Conservation (phyloP, 2,329 filamentous ascomycete species). For the Exophiala alcalophila region DNA sequence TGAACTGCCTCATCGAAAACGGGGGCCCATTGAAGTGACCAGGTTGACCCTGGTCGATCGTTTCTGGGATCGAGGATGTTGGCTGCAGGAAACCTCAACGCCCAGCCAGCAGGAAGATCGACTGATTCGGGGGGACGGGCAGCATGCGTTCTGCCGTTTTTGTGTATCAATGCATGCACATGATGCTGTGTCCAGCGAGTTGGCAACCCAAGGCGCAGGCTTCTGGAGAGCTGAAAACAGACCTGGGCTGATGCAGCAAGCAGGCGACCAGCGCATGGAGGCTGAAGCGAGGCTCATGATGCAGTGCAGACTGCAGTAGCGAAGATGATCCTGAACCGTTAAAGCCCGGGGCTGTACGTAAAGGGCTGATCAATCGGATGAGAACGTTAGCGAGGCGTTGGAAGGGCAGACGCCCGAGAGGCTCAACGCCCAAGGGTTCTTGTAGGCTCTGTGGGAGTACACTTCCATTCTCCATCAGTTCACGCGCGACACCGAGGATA, state of each 20-base stretch:
- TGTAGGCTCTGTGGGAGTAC: too few relatives aligned
- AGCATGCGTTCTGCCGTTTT: slow-evolving; percentile 6
- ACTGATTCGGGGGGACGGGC: slow-evolving; percentile 1
- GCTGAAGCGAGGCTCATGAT: background rate
- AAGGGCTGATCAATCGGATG: slow-evolving; percentile 25
- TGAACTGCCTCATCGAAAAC: slow-evolving; percentile 6
- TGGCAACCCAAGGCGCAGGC: slow-evolving; percentile 6
- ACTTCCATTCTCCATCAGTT: too few relatives aligned
- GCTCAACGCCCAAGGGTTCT: too few relatives aligned
- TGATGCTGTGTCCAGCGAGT: slow-evolving; percentile 2
- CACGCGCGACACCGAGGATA: too few relatives aligned
- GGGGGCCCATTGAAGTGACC: slow-evolving; percentile 14
- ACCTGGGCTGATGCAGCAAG: slow-evolving; percentile 1
- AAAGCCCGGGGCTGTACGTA: slow-evolving; percentile 24
- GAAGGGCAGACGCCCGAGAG: too few relatives aligned
- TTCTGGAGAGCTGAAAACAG: slow-evolving; percentile 16
- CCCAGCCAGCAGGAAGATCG: slow-evolving; percentile 4
- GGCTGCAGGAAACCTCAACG: slow-evolving; percentile 7
- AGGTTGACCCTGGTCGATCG: slow-evolving; percentile 13
- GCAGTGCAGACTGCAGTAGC: slow-evolving; percentile 16
- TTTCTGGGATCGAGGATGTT: slow-evolving; percentile 10
- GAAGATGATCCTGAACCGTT: slow-evolving; percentile 19
- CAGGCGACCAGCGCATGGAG: slow-evolving; percentile 4
- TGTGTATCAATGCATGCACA: slow-evolving; percentile 9
- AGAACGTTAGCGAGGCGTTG: too few relatives aligned